A percentile compares a stretch with the other conserved stretches of the same genome.
Evolutionary conservation across 257 asterid genomes (phyloP).

Genomic region (Petrea volubilis): DNA sequence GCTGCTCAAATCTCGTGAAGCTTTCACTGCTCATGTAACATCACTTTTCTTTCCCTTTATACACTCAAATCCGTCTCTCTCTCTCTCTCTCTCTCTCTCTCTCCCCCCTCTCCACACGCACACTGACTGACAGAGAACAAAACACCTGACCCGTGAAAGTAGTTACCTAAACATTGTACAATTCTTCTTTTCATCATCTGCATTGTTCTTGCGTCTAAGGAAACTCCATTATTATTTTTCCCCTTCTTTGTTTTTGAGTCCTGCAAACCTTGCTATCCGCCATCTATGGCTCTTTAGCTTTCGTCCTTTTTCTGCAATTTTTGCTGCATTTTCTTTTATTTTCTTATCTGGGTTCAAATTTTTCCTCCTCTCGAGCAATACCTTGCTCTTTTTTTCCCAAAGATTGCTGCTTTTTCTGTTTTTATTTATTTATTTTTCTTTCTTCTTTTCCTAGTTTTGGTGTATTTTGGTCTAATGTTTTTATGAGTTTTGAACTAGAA

Average conservation of each 20-base stretch:
- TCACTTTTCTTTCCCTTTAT: neutral
- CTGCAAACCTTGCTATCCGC: slow-evolving; percentile 10
- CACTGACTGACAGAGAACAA: slow-evolving; percentile 37
- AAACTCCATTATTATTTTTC: neutral
- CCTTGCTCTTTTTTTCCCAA: neutral
- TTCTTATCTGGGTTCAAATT: neutral
- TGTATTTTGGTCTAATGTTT: slow-evolving; percentile 1
- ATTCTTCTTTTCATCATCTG: slow-evolving; percentile 18
- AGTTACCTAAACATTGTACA: slow-evolving; percentile 50
- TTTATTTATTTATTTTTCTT: too few species aligned
- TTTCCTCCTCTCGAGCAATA: neutral
- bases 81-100: slow-evolving; percentile 20
- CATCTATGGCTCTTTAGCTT: neutral
- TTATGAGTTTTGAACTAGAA: neutral
- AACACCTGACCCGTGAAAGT: slow-evolving; percentile 70
- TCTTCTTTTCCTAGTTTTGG: neutral
- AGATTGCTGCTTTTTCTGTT: slow-evolving; percentile 8
- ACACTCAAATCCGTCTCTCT: neutral
- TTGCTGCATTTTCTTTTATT: slow-evolving; percentile 4
- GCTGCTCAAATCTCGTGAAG: slow-evolving; percentile 74
- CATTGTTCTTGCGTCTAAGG: slow-evolving; percentile 20
- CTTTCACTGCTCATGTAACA: slow-evolving; percentile 23
- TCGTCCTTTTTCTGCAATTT: slow-evolving; percentile 24
- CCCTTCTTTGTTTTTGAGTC: neutral
- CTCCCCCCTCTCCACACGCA: neutral